Conservation (phyloP, 805 yeast genomes). For the Yarrowia alimentaria region DNA sequence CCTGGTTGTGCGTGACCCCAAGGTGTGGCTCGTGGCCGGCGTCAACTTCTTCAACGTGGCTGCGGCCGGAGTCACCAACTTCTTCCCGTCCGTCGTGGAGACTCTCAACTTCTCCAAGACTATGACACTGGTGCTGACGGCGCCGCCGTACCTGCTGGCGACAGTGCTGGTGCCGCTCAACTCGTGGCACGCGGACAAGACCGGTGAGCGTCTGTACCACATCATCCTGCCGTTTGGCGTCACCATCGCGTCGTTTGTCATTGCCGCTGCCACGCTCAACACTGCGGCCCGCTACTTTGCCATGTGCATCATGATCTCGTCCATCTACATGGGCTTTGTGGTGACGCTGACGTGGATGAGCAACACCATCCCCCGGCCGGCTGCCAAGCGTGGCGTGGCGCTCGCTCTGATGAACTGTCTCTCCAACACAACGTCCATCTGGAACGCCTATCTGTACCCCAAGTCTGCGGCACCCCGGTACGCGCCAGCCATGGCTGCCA, state of each 20-base stretch:
- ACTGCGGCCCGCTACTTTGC: conserved; percentile 59
- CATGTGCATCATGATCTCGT: conserved; percentile 55
- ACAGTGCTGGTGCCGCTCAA: conserved; percentile 51
- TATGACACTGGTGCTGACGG: conserved; percentile 55
- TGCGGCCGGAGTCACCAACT: conserved; percentile 60
- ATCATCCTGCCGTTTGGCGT: conserved; percentile 46
- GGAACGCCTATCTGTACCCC: conserved; percentile 31
- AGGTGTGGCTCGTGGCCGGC: conserved; percentile 31
- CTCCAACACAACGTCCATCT: conserved; percentile 29
- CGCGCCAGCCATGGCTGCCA: conserved; percentile 29
- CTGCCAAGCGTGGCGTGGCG: conserved; percentile 57
- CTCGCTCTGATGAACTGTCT: conserved; percentile 50
- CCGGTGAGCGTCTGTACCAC: conserved; percentile 57
- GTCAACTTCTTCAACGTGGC: conserved; percentile 47
- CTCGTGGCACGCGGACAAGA: conserved; percentile 56
- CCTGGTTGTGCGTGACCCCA: conserved; percentile 33
- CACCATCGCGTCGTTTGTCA: conserved; percentile 38
- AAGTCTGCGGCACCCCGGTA: conserved; percentile 29
- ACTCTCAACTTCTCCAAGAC: conserved; percentile 53
- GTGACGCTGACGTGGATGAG: conserved; percentile 56
- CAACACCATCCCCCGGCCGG: conserved; percentile 56
- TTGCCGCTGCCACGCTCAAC: conserved; percentile 44
- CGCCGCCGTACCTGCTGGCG: conserved; percentile 57
- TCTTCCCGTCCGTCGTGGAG: conserved; percentile 59
- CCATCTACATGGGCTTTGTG: conserved; percentile 54